Conservation (phyloP, 2,329 filamentous ascomycete species). For the Xenoacremonium recifei region DNA sequence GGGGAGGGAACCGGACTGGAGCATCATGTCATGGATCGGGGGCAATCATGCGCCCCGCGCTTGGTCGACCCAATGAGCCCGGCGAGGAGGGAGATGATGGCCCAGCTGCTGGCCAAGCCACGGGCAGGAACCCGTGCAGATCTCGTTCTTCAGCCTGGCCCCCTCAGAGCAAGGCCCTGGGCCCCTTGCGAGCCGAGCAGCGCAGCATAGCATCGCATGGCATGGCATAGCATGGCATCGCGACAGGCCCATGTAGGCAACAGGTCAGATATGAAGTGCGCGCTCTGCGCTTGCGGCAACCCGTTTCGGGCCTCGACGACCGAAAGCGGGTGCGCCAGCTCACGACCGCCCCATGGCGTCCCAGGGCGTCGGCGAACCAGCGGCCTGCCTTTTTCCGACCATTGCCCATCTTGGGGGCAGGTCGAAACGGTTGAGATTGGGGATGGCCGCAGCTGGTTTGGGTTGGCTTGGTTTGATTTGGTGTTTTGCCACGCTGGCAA, state of each 20-base stretch:
- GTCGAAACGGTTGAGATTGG: conserved; percentile 1
- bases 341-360: conserved; percentile 2
- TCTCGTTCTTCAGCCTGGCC: conserved; percentile 9
- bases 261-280: no score
- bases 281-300: no score
- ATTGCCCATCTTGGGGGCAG: not conserved
- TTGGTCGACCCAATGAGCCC: conserved; percentile 17
- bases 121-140: conserved; percentile 18
- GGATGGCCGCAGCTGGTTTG: conserved; percentile 11
- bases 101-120: conserved; percentile 6
- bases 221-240: no score
- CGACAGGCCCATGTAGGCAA: no score
- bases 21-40: conserved; percentile 8
- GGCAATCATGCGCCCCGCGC: conserved; percentile 18
- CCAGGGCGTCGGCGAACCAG: conserved; percentile 7
- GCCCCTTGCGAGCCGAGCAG: no score
- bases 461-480: no score
- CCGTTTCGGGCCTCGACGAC: not conserved
- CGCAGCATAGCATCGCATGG: no score
- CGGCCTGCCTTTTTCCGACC: conserved; percentile 1
- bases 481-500: conserved; percentile 29
- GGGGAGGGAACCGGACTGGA: conserved; percentile 9
- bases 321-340: not conserved
- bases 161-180: no score
- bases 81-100: not conserved